Evolutionary conservation across 1,284 basidiomycete species (phyloP).

Genomic region (Mycena sp.): DNA sequence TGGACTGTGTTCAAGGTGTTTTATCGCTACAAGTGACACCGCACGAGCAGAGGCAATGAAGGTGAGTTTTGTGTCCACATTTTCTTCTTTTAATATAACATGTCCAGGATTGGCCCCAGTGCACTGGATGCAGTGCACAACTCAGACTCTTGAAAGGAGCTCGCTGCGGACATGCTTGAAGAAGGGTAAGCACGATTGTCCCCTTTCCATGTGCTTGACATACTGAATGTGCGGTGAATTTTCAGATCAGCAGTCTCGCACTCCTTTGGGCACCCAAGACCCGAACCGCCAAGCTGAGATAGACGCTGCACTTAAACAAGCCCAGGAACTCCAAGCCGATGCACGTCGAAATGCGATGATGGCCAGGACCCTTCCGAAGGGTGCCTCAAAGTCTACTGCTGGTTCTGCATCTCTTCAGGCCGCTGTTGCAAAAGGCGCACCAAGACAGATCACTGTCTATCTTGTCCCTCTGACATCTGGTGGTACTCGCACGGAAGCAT

Average conservation of each 20-base stretch:
- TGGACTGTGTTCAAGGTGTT: constrained; percentile 1
- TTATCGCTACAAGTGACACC: neutral
- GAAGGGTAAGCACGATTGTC: neutral
- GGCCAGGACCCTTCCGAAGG: too few species aligned
- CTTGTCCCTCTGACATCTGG: neutral
- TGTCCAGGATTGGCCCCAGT: constrained; percentile 1
- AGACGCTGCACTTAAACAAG: neutral
- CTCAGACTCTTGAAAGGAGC: neutral
- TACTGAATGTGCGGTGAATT: neutral
- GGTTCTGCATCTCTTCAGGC: neutral
- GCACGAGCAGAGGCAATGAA: neutral
- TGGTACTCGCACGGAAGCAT: constrained; percentile 3
- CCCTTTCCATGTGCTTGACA: neutral
- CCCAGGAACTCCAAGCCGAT: neutral
- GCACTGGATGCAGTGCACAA: neutral
- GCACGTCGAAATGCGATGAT: too few species aligned
- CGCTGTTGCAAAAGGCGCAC: neutral
- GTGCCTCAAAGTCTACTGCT: too few species aligned
- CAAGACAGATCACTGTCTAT: neutral
- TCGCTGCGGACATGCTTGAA: neutral
- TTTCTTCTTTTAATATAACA: neutral
- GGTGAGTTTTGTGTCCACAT: neutral
- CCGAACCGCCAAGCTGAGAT: neutral
- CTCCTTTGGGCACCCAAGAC: neutral
- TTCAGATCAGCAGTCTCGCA: neutral